Evolutionary conservation across 805 yeast genomes (phyloP).

Genomic region (Kregervanrija delftensis): DNA sequence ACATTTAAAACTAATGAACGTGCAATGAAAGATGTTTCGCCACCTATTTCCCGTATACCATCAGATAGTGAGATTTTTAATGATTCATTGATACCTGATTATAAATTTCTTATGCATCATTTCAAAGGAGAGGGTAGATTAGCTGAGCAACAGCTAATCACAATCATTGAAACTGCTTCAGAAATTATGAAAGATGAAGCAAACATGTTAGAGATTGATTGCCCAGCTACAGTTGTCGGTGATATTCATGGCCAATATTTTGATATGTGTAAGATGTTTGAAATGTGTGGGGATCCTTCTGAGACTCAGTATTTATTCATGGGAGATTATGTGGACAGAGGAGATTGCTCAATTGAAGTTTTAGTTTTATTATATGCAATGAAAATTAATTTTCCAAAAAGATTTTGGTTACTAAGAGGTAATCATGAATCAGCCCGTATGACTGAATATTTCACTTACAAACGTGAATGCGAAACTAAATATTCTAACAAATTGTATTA

Average conservation of each 20-base stretch:
- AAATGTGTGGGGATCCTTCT: slow-evolving; percentile 86
- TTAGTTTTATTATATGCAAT: slow-evolving; percentile 68
- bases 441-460: slow-evolving; percentile 91
- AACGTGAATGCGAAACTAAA: slow-evolving; percentile 82
- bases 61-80: slow-evolving; percentile 61
- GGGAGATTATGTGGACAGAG: slow-evolving; percentile 96
- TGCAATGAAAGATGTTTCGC: slow-evolving; percentile 46
- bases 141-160: slow-evolving; percentile 59
- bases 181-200: slow-evolving; percentile 62
- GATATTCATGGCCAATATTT: slow-evolving; percentile 96
- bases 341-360: slow-evolving; percentile 85
- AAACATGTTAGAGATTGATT: slow-evolving; percentile 69
- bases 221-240: slow-evolving; percentile 94
- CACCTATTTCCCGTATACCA: slow-evolving; percentile 63
- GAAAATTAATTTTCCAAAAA: slow-evolving; percentile 67
- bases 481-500: slow-evolving; percentile 62
- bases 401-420: slow-evolving; percentile 81
- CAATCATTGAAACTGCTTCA: slow-evolving; percentile 60
- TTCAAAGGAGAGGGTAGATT: slow-evolving; percentile 77
- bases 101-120: slow-evolving; percentile 65
- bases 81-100: slow-evolving; percentile 59
- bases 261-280: slow-evolving; percentile 83
- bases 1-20: slow-evolving; percentile 47
- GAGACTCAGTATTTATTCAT: slow-evolving; percentile 73
- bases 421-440: slow-evolving; percentile 92